Base-by-base conservation (phyloP, 306 rosid species). In the Luffa aegyptiaca region DNA sequence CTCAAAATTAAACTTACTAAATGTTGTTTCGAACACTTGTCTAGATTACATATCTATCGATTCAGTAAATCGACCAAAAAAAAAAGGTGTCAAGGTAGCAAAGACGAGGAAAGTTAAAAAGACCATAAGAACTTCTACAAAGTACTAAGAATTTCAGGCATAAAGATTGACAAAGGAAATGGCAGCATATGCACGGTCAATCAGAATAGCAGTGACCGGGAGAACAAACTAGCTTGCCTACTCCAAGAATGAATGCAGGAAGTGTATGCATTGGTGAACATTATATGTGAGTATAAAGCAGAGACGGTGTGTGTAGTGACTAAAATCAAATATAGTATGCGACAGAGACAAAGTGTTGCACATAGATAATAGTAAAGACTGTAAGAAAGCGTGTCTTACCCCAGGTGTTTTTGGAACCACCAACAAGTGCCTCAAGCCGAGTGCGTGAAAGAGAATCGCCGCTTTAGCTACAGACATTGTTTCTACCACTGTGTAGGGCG, bases 381-480 rank as follows among this genome's bases (percentile, higher is more conserved):
- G 31, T 35, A 79, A 56, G 57, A 55, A 66, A 69, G 52, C 48
- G 57, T 57, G 64, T 76, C 88, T 84, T 90, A 93, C 98, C 92
- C 84, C 95, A 0, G 83, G 85, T 53, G 84, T 85, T 88, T 85
- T 88, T 1, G 96, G 91, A 41, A 90, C 90, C 45, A 92, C 93
- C 85, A 88, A 79, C 87, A 90, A 74, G 83, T 92, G 96, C 84
- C 97, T 88, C 49, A 89, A 92, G 83, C 92, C 96, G 18, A 89
- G 89, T 36, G 86, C 83, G 17, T 92, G 90, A 81, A 92, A 92
- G 79, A 89, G 95, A 85, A 88, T 58, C 0, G 93, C 87, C 61
- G 96, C 88, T 83, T 92, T 92, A 44, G 93, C 92, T 0, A 92
- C 84, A 18, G 97, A 90, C 92, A 88, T 90, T 1, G 93, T 85